Percentiles rank a stretch among this genome's conserved stretches.
These are phyloP conservation scores for Suillus occidentalis DNA, from an alignment of 768 basidiomycete species.

Conservation along the genomic window DNA sequence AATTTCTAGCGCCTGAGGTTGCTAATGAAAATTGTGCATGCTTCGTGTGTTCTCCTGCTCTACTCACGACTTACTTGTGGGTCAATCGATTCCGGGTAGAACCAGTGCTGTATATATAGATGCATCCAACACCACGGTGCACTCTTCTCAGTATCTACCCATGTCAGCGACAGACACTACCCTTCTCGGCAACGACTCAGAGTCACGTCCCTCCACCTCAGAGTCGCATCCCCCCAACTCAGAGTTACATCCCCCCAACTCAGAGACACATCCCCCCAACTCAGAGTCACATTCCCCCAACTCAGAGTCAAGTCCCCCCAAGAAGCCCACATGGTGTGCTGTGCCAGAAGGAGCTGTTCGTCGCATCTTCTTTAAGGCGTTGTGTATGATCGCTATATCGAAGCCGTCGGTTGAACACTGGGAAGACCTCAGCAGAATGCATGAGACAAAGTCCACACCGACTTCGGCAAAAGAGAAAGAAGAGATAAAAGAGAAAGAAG, in stretches of 20 bases:
- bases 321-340: neutral
- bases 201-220: too few relatives aligned
- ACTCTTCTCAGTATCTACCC: neutral
- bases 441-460: too few relatives aligned
- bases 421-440: neutral
- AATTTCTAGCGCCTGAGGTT: neutral
- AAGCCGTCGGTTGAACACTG: neutral
- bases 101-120: neutral
- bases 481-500: neutral
- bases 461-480: too few relatives aligned
- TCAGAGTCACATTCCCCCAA: too few relatives aligned
- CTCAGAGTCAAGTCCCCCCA: too few relatives aligned
- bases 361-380: neutral
- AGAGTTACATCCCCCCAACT: too few relatives aligned
- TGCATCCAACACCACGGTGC: neutral
- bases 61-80: neutral
- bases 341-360: neutral
- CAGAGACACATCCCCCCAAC: too few relatives aligned
- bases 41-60: neutral
- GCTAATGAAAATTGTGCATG: neutral
- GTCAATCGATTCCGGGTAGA: neutral
- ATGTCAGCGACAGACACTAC: too few relatives aligned
- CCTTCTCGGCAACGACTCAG: too few relatives aligned
- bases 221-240: too few relatives aligned
- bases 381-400: neutral